Evolutionary conservation across 75 land plant genomes (phyloP).

Genomic region (Chamaecyparis obtusa): DNA sequence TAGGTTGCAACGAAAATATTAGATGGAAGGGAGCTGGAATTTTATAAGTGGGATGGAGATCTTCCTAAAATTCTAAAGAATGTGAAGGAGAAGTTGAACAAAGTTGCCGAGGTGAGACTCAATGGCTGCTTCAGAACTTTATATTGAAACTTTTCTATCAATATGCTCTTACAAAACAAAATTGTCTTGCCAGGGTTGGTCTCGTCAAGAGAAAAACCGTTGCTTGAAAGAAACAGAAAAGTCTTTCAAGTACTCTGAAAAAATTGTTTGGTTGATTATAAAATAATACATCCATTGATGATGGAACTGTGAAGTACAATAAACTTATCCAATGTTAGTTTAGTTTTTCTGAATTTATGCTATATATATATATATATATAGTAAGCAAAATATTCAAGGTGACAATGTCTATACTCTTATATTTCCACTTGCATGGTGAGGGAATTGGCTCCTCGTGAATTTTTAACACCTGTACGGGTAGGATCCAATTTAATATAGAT

Average conservation of each 20-base stretch:
- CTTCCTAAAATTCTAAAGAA: constrained; percentile 43
- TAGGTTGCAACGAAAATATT: constrained; percentile 77
- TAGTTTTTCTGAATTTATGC: no score
- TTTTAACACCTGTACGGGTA: no score
- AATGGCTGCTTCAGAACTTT: constrained; percentile 4
- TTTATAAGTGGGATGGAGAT: constrained; percentile 92
- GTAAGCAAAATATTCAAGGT: no score
- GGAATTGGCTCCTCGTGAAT: no score
- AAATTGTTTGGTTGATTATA: constrained; percentile 73
- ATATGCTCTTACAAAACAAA: no score
- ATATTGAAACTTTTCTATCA: neutral
- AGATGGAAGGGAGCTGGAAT: constrained; percentile 78
- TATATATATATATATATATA: no score
- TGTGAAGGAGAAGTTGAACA: constrained; percentile 76
- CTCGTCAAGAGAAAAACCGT: constrained; percentile 82
- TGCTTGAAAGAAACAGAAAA: constrained; percentile 88
- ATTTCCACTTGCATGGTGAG: no score
- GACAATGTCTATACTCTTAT: no score
- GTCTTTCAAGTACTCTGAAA: constrained; percentile 90
- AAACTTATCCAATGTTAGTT: no score
- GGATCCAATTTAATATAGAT: no score
- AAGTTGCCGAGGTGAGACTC: constrained; percentile 71
- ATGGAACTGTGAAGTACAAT: no score
- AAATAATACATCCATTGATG: constrained; percentile 15
- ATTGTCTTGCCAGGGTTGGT: constrained; percentile 60